Evolutionary conservation across 495 filamentous ascomycete species (phyloP).

Genomic region (Aspergillus kassunensis): DNA sequence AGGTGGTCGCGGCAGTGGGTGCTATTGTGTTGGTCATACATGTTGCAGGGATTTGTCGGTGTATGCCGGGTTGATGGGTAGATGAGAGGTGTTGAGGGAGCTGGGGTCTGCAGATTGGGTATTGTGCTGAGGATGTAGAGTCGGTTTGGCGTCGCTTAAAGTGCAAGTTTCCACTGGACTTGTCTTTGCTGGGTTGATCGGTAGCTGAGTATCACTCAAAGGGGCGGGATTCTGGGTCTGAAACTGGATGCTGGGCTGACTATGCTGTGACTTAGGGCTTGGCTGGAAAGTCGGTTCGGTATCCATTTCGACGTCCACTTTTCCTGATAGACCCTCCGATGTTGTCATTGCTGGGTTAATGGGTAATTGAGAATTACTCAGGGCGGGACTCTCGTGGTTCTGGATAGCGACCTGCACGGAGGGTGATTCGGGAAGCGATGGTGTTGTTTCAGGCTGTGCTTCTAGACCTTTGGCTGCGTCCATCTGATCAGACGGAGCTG

Average conservation of each 20-base stretch:
- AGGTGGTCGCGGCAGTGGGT: neutral
- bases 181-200: neutral
- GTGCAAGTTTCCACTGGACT: neutral
- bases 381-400: neutral
- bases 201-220: neutral
- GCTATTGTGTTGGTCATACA: slow-evolving; percentile 14
- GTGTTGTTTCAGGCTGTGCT: neutral
- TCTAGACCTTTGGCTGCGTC: neutral
- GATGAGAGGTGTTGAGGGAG: slow-evolving; percentile 28
- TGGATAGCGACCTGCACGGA: neutral
- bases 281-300: neutral
- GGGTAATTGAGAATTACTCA: neutral
- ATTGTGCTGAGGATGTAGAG: neutral
- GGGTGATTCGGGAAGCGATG: neutral
- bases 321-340: no score
- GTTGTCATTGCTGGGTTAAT: neutral
- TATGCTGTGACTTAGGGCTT: no score
- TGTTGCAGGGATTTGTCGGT: slow-evolving; percentile 13
- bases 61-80: slow-evolving; percentile 39
- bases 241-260: neutral
- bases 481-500: neutral
- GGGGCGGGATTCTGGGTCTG: neutral
- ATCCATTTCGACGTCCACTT: neutral
- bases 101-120: slow-evolving; percentile 8
- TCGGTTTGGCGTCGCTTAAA: no score